Percentiles rank a stretch among this genome's conserved stretches.
phyloP scores from a whole-genome alignment of 768 basidiomycete species.

The Kondoa malvinella region DNA sequence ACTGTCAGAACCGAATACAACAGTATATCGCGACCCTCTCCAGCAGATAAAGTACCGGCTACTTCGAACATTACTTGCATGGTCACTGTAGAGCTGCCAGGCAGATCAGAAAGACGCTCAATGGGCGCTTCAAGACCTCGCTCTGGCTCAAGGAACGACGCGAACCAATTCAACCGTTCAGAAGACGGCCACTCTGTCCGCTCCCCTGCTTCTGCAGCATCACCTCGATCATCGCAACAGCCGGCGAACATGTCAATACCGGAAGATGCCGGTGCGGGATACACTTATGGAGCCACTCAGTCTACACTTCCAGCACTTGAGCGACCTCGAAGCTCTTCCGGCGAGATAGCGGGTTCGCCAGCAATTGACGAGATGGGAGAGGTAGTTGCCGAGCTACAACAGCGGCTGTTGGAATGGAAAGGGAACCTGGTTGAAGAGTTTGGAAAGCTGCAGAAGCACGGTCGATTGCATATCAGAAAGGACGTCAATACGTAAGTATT shows the following conservation, averaged over 20 bases:
- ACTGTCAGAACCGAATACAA: conserved; percentile 85
- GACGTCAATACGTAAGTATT: conserved; percentile 83
- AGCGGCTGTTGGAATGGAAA: conserved; percentile 90
- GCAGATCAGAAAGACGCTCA: conserved; percentile 22
- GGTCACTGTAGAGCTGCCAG: conserved; percentile 78
- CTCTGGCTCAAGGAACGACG: not conserved
- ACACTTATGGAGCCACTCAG: not conserved
- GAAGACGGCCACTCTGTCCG: not conserved
- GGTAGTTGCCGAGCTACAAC: conserved; percentile 74
- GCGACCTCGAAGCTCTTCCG: not conserved
- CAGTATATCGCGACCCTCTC: conserved; percentile 55
- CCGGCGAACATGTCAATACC: not conserved
- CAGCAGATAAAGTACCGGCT: conserved; percentile 20
- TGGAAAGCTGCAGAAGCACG: conserved; percentile 79
- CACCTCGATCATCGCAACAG: not conserved
- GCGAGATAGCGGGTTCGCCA: not conserved
- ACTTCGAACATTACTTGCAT: conserved; percentile 85
- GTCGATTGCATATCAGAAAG: conserved; percentile 70
- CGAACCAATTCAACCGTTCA: not conserved
- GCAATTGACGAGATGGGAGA: conserved; percentile 35
- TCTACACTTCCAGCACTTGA: not conserved
- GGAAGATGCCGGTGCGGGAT: not conserved
- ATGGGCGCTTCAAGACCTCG: not conserved
- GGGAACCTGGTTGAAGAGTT: conserved; percentile 67
- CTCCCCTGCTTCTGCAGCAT: not conserved